phyloP scores from a whole-genome alignment of 208 protist species.

The Lotmaria passim region DNA sequence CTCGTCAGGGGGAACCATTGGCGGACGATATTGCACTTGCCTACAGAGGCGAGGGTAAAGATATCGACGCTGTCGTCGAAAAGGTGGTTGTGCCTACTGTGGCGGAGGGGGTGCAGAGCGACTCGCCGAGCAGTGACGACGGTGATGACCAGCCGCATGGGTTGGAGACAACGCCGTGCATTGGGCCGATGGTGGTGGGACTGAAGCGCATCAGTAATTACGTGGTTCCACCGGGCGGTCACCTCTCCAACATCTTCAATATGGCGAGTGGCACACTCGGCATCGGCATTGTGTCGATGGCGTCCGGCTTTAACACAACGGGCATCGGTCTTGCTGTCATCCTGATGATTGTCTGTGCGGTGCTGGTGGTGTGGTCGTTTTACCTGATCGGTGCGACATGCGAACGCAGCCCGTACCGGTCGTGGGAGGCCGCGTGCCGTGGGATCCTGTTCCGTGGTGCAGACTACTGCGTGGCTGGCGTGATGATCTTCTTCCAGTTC shows the following conservation, averaged over 20 bases:
- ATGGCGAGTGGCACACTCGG: conserved; percentile 61
- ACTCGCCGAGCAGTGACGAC: conserved; percentile 1
- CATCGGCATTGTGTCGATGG: conserved; percentile 63
- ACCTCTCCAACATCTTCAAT: conserved; percentile 65
- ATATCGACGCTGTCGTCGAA: neutral
- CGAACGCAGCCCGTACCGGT: conserved; percentile 49
- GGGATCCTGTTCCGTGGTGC: conserved; percentile 59
- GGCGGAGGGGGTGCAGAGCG: neutral
- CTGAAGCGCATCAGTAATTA: conserved; percentile 4
- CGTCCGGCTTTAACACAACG: conserved; percentile 57
- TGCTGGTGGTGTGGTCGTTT: conserved; percentile 63
- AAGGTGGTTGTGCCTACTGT: neutral
- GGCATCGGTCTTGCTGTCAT: conserved; percentile 53
- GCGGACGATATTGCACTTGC: neutral
- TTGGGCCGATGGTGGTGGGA: neutral
- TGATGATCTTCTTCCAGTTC: conserved; percentile 57
- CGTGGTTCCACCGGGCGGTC: conserved; percentile 56
- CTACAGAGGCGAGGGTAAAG: neutral
- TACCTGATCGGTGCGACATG: conserved; percentile 64
- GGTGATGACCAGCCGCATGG: neutral
- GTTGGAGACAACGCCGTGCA: neutral
- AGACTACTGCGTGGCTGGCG: conserved; percentile 54
- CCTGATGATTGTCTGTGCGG: conserved; percentile 56
- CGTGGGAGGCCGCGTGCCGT: conserved; percentile 61
- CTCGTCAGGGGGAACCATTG: neutral